phyloP scores from a whole-genome alignment of 2,329 filamentous ascomycete species.

The Apiospora sp. region DNA sequence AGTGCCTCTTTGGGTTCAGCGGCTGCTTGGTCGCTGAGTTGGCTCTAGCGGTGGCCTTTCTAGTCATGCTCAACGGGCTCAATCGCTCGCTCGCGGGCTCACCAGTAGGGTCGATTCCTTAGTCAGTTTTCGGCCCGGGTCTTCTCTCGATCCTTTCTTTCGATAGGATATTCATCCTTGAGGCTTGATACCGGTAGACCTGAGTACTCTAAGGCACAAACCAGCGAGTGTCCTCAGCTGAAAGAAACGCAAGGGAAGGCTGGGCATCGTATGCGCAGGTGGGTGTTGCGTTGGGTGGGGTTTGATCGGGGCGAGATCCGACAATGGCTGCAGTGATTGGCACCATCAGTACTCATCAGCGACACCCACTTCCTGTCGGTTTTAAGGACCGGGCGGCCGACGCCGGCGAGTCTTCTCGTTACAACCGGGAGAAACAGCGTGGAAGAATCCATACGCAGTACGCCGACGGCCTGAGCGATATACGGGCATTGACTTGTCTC shows the following conservation, averaged over 20 bases:
- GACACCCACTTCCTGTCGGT: no score
- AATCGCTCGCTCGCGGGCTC: no score
- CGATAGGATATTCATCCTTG: not conserved
- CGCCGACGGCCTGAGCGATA: slow-evolving; percentile 5
- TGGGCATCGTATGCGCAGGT: not conserved
- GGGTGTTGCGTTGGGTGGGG: not conserved
- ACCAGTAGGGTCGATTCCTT: not conserved
- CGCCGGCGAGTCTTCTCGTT: not conserved
- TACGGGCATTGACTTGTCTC: no score
- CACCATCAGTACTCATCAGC: not conserved
- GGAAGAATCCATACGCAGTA: not conserved
- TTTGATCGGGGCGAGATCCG: not conserved
- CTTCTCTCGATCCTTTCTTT: not conserved
- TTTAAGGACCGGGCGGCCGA: not conserved
- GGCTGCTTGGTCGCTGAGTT: not conserved
- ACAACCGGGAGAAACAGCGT: not conserved
- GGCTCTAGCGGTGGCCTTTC: not conserved
- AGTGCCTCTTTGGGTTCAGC: not conserved
- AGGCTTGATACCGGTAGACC: not conserved
- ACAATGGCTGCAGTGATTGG: not conserved
- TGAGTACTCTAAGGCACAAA: not conserved
- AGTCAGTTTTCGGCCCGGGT: not conserved
- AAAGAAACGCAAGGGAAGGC: not conserved
- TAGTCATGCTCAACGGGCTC: not conserved
- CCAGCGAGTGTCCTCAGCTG: not conserved